Conservation (phyloP, 768 basidiomycete species). For the Punctularia strigosozonata region DNA sequence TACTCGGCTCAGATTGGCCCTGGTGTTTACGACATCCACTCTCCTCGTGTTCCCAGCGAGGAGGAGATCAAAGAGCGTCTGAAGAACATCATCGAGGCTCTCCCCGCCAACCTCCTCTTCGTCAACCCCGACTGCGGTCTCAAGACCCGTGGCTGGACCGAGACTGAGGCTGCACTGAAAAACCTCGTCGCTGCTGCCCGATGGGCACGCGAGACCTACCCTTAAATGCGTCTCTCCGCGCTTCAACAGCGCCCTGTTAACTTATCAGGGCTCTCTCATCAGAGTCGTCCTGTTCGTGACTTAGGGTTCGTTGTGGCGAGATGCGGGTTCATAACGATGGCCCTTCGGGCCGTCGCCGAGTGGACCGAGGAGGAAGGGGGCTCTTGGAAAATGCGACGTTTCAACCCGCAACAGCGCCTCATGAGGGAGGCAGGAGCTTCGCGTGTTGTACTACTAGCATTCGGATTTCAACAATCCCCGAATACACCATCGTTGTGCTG, state of each 20-base stretch:
- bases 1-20: conserved; percentile 98
- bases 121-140: conserved; percentile 98
- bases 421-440: conserved; percentile 15
- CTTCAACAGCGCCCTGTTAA: conserved; percentile 89
- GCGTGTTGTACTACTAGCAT: conserved; percentile 29
- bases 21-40: conserved; percentile 99
- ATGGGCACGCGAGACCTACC: conserved; percentile 82
- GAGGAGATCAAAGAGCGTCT: conserved; percentile 94
- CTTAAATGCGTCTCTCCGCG: conserved; percentile 48
- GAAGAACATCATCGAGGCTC: conserved; percentile 68
- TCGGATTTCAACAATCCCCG: conserved; percentile 78
- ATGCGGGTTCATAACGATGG: too few species aligned
- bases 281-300: conserved; percentile 30
- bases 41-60: conserved; percentile 89
- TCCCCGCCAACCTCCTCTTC: conserved; percentile 73
- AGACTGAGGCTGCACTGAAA: conserved; percentile 81
- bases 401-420: conserved; percentile 12
- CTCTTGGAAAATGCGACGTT: conserved; percentile 9
- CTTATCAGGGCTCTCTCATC: conserved; percentile 27
- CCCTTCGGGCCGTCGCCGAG: conserved; percentile 12
- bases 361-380: conserved; percentile 12
- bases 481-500: too few species aligned
- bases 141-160: conserved; percentile 98
- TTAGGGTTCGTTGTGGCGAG: conserved; percentile 40
- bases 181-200: conserved; percentile 89